phyloP scores from a whole-genome alignment of 345 rosid genomes.

The Gossypium australe region DNA sequence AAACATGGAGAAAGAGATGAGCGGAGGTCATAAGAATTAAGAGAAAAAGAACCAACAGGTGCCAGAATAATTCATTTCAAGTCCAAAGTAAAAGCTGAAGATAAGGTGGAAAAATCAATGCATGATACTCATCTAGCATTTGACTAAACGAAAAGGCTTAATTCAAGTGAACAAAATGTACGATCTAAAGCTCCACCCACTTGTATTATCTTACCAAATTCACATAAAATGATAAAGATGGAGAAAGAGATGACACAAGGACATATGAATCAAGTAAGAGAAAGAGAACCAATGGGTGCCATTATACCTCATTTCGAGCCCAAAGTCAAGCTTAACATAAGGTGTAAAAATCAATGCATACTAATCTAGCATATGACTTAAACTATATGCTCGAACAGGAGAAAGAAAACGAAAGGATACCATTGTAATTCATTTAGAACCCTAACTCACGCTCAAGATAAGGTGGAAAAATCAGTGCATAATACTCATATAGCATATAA shows the following conservation, averaged over 20 bases:
- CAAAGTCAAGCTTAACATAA: not conserved
- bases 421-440: not conserved
- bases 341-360: too few species aligned
- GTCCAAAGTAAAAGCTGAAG: not conserved
- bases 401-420: not conserved
- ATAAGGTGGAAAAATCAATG: too few species aligned
- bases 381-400: not conserved
- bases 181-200: not conserved
- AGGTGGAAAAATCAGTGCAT: not conserved
- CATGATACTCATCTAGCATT: not conserved
- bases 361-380: too few species aligned
- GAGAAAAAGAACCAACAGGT: too few species aligned
- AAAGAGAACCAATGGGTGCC: not conserved
- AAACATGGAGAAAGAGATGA: not conserved
- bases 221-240: not conserved
- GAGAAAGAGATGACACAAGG: not conserved
- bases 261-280: too few species aligned
- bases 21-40: too few species aligned
- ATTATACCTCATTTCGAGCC: too few species aligned
- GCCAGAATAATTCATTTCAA: not conserved
- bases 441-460: not conserved
- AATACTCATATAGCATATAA: too few species aligned
- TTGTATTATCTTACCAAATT: not conserved
- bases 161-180: too few species aligned
- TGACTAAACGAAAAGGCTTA: not conserved